These are phyloP conservation scores for Chrysosphaeria jannelii DNA, from an alignment of 2,329 filamentous ascomycete genomes.

Conservation along the genomic window DNA sequence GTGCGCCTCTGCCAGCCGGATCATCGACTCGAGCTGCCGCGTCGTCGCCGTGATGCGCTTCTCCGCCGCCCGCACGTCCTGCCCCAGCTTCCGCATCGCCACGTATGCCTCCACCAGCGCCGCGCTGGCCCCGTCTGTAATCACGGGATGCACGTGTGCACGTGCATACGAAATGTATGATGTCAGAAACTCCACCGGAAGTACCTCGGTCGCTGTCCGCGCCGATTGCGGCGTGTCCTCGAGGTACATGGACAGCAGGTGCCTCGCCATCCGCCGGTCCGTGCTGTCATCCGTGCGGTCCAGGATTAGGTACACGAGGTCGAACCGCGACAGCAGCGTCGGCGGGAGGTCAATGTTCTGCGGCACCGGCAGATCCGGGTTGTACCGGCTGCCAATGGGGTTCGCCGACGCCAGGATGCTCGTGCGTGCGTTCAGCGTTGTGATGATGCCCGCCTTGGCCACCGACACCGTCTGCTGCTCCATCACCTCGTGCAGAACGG, in stretches of 20 bases:
- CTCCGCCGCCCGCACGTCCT: slow-evolving; percentile 62
- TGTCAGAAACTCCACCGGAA: slow-evolving; percentile 85
- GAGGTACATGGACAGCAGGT: slow-evolving; percentile 85
- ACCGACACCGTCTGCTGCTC: slow-evolving; percentile 67
- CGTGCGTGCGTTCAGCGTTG: slow-evolving; percentile 81
- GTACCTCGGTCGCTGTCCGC: slow-evolving; percentile 38
- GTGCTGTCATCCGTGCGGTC: slow-evolving; percentile 76
- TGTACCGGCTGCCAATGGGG: slow-evolving; percentile 93
- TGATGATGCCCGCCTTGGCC: slow-evolving; percentile 81
- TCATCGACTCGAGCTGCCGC: slow-evolving; percentile 92
- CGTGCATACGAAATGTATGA: slow-evolving; percentile 93
- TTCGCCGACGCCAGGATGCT: slow-evolving; percentile 93
- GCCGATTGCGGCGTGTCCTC: slow-evolving; percentile 83
- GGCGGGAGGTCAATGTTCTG: slow-evolving; percentile 96
- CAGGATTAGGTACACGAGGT: slow-evolving; percentile 85
- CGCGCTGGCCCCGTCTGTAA: slow-evolving; percentile 51
- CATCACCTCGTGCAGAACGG: slow-evolving; percentile 68
- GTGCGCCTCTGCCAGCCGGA: slow-evolving; percentile 81
- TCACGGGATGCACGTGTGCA: slow-evolving; percentile 50
- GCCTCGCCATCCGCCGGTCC: slow-evolving; percentile 68
- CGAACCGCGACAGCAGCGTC: slow-evolving; percentile 81
- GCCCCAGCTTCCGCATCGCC: slow-evolving; percentile 77
- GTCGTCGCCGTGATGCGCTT: slow-evolving; percentile 96
- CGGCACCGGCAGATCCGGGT: slow-evolving; percentile 77
- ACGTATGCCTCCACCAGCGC: slow-evolving; percentile 74